These are phyloP conservation scores for Salicornia ramosissima DNA, from an alignment of 148 eudicot genomes.

Conservation along the genomic window DNA sequence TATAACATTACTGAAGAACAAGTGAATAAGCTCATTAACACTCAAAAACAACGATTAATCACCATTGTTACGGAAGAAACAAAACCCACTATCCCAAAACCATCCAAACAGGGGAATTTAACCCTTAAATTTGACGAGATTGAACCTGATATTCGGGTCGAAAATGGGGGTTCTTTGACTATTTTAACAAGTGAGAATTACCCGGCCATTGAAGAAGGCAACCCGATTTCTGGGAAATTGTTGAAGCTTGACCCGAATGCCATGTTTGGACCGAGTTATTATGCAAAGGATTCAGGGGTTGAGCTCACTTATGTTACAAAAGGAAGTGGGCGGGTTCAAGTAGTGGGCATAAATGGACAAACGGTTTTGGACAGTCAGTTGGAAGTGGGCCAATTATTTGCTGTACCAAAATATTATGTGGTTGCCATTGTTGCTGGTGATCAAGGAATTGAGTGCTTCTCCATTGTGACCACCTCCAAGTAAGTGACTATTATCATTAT, in stretches of 20 bases:
- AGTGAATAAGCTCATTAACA: conserved; percentile 19
- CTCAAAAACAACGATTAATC: conserved; percentile 24
- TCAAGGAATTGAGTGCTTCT: conserved; percentile 37
- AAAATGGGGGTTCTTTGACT: conserved; percentile 14
- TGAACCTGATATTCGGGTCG: background rate
- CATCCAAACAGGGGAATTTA: conserved; percentile 11
- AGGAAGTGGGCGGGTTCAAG: conserved; percentile 41
- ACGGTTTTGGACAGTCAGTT: conserved; percentile 24
- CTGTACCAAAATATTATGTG: conserved; percentile 37
- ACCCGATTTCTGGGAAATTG: conserved; percentile 20
- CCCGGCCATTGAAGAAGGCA: conserved; percentile 8
- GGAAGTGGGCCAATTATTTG: conserved; percentile 31
- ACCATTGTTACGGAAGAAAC: conserved; percentile 22
- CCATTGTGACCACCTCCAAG: conserved; percentile 35
- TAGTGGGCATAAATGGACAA: conserved; percentile 30
- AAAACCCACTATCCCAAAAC: background rate
- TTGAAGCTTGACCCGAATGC: conserved; percentile 29
- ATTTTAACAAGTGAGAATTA: conserved; percentile 9
- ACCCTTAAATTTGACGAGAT: conserved; percentile 6
- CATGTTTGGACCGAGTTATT: conserved; percentile 31
- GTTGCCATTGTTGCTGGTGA: conserved; percentile 25
- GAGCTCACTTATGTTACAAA: conserved; percentile 29
- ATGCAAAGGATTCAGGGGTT: conserved; percentile 25
- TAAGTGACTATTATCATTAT: conserved; percentile 4
- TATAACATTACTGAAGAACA: conserved; percentile 24